A percentile compares a stretch with the other conserved stretches of the same genome.
These are phyloP conservation scores for Orbilia javanica DNA, from an alignment of 2,329 filamentous ascomycete genomes.

Conservation along the genomic window DNA sequence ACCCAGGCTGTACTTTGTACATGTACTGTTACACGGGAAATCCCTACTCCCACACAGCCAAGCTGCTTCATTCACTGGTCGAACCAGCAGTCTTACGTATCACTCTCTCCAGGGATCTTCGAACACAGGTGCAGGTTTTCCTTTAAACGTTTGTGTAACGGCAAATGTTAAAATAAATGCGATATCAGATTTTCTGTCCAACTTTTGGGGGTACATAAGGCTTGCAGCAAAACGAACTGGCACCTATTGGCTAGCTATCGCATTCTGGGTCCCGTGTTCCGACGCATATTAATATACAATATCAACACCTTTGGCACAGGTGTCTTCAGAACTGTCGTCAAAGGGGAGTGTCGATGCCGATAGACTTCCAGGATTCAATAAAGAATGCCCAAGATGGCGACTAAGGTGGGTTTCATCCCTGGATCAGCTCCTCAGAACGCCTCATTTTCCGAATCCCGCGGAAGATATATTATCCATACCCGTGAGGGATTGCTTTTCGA, in stretches of 20 bases:
- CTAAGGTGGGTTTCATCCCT: constrained; percentile 26
- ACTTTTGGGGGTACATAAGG: constrained; percentile 1
- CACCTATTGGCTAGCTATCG: background rate
- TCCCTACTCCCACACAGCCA: constrained; percentile 28
- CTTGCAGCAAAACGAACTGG: background rate
- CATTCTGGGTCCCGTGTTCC: constrained; percentile 6
- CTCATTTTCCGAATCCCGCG: constrained; percentile 55
- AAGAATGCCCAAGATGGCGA: background rate
- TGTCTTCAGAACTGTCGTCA: constrained; percentile 5
- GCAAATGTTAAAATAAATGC: constrained; percentile 29
- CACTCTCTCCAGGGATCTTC: constrained; percentile 20
- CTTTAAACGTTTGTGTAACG: constrained; percentile 45
- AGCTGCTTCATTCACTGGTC: background rate
- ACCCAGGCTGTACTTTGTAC: constrained; percentile 6
- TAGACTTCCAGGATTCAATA: background rate
- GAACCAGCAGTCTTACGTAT: constrained; percentile 36
- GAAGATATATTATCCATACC: constrained; percentile 58
- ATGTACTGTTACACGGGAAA: constrained; percentile 45
- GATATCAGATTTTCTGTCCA: constrained; percentile 45
- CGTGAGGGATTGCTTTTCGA: constrained; percentile 6
- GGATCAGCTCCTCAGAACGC: constrained; percentile 28
- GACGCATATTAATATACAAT: background rate
- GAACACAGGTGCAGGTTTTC: constrained; percentile 23
- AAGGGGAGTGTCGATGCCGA: background rate
- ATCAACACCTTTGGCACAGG: background rate